These are phyloP conservation scores for Castanea crenata DNA, from an alignment of 306 rosid genomes.

Conservation along the genomic window DNA sequence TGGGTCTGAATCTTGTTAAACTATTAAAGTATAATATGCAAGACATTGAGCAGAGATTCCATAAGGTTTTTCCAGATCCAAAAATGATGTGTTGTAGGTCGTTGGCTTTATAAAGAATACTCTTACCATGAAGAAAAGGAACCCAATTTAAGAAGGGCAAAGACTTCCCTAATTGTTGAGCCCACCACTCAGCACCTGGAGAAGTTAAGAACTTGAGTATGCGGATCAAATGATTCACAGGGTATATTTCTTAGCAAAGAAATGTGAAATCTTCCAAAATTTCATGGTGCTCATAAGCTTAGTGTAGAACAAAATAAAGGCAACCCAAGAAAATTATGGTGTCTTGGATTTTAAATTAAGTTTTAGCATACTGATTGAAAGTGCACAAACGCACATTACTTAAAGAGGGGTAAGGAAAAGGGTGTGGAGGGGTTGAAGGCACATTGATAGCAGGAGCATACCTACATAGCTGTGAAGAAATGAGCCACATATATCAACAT, in stretches of 20 bases:
- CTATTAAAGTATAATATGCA: background rate
- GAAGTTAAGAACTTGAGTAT: slow-evolving; percentile 5
- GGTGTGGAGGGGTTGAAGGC: background rate
- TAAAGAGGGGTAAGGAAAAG: no score
- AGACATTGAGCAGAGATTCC: background rate
- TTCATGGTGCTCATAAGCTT: background rate
- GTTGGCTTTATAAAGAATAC: slow-evolving; percentile 2
- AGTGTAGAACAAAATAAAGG: background rate
- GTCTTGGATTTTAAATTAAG: slow-evolving; percentile 5
- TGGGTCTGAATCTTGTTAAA: background rate
- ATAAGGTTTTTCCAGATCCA: slow-evolving; percentile 10
- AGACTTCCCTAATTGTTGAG: slow-evolving; percentile 66
- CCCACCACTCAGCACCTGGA: slow-evolving; percentile 97
- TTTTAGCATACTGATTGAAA: background rate
- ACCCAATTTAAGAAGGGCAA: slow-evolving; percentile 75
- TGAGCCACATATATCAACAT: slow-evolving; percentile 69
- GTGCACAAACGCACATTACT: background rate
- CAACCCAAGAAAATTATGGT: background rate
- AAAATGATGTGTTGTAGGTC: slow-evolving; percentile 4
- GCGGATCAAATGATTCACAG: background rate
- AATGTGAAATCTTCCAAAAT: background rate
- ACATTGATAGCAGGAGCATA: slow-evolving; percentile 38
- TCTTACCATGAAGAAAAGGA: slow-evolving; percentile 64
- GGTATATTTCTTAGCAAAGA: background rate
- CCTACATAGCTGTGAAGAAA: slow-evolving; percentile 84